A percentile compares a stretch with the other conserved stretches of the same genome.
Evolutionary conservation across 495 filamentous ascomycete genomes (phyloP).

Genomic region (Amorphotheca resinae): DNA sequence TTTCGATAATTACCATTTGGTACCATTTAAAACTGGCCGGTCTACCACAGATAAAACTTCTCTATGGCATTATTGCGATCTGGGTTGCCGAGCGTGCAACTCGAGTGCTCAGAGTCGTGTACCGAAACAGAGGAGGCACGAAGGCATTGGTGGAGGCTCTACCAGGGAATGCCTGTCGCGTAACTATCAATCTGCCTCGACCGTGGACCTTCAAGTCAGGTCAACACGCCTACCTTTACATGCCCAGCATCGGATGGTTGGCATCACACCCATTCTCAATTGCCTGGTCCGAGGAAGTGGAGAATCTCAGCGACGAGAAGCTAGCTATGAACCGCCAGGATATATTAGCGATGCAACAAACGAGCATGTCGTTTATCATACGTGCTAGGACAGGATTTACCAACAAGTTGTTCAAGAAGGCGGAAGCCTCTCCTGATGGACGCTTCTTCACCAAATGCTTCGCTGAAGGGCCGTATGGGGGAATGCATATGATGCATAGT

Average conservation of each 20-base stretch:
- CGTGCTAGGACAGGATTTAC: conserved; percentile 75
- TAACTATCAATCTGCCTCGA: conserved; percentile 66
- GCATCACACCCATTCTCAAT: conserved; percentile 56
- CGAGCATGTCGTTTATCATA: conserved; percentile 66
- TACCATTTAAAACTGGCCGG: conserved; percentile 51
- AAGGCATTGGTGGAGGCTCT: conserved; percentile 48
- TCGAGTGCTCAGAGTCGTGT: conserved; percentile 40
- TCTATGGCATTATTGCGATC: conserved; percentile 44
- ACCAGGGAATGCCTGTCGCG: conserved; percentile 50
- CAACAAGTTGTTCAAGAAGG: conserved; percentile 57
- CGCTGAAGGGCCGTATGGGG: conserved; percentile 77
- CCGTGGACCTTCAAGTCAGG: conserved; percentile 63
- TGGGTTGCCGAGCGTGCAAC: conserved; percentile 53
- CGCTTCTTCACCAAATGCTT: conserved; percentile 48
- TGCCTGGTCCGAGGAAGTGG: conserved; percentile 47
- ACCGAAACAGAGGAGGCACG: conserved; percentile 54
- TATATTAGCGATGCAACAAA: conserved; percentile 41
- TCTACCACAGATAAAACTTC: conserved; percentile 49
- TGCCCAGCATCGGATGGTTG: conserved; percentile 62
- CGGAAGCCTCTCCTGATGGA: conserved; percentile 43
- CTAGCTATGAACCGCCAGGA: conserved; percentile 45
- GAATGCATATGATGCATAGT: conserved; percentile 49
- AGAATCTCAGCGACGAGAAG: conserved; percentile 38
- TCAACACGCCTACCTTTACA: conserved; percentile 71
- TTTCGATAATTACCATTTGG: conserved; percentile 55